Base-by-base conservation (phyloP, 1,284 basidiomycete species). In the Caloboletus inedulis region DNA sequence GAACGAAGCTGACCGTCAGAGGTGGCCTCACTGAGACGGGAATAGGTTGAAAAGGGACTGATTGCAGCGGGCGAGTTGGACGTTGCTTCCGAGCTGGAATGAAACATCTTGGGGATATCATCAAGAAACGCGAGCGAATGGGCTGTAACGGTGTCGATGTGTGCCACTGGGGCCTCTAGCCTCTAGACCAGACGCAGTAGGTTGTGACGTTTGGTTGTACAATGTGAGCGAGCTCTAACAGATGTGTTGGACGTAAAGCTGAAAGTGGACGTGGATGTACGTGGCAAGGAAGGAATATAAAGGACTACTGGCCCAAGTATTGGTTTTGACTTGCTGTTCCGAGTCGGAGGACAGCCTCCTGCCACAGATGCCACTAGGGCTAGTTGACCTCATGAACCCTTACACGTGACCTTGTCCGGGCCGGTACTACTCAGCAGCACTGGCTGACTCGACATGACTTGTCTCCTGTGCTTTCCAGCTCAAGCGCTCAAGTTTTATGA, bases 1-100 rank as follows among this genome's bases (percentile, higher is more conserved):
- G 37, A 29, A 19, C 25, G 33, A 18, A 47, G 47, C 77, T 66
- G 59, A 80, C 81, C 80, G 65, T 89, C 87, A 35, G 87, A 87
- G 39, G 86, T 88, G 30, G 78, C 77, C 53, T 84, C 84, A 56
- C 83, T 85, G 50, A 73, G 53, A 16, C 56, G 62, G 47, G 66
- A 71, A 52, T 66, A 71, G 2, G 66, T 70, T 3, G 68, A 64
- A 53, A 64, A 64, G 14, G 62, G 62, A 51, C 62, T 63, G 51
- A 63, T 62, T 47, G 57, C 49, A 36, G 58, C 42, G 39, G 62
- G 64, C 8, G 62, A 66, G 48, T 55, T 61, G 43, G 55, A 52
- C 49, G 62, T 63, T 49, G 61, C 41, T 51, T 68, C 63, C 42
- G 62, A 63, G 43, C 63, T 65, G 49, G 65, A 63, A 25, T 57